These are phyloP conservation scores for Neurospora sp. DNA, from an alignment of 495 filamentous ascomycete genomes.

Conservation along the genomic window DNA sequence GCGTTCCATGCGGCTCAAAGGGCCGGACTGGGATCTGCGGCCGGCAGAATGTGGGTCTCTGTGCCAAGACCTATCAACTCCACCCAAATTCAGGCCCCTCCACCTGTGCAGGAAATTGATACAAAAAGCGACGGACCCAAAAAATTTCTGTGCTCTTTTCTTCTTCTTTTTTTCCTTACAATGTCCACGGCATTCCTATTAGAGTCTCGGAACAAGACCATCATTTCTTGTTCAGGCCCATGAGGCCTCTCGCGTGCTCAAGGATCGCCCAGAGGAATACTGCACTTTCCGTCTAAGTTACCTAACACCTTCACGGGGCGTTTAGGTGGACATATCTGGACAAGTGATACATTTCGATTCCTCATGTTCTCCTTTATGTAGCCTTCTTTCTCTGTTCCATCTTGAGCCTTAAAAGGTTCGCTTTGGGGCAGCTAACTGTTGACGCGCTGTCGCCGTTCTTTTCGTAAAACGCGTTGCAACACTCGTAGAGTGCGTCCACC, in stretches of 20 bases:
- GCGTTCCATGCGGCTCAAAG: neutral
- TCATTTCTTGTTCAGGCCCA: slow-evolving; percentile 95
- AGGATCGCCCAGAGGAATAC: slow-evolving; percentile 85
- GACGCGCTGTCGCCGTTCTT: slow-evolving; percentile 66
- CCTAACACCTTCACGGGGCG: slow-evolving; percentile 36
- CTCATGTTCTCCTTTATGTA: slow-evolving; percentile 10
- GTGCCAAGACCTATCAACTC: neutral
- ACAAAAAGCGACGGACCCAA: neutral
- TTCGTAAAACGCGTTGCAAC: slow-evolving; percentile 83
- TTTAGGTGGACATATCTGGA: slow-evolving; percentile 39
- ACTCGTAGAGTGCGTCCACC: slow-evolving; percentile 90
- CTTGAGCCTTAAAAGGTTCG: slow-evolving; percentile 67
- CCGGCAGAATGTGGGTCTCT: neutral
- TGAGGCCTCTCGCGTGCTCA: slow-evolving; percentile 90
- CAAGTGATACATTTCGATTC: slow-evolving; percentile 32
- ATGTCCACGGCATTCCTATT: slow-evolving; percentile 96
- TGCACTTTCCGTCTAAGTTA: slow-evolving; percentile 56
- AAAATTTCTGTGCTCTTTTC: slow-evolving; percentile 16
- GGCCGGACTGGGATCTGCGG: neutral
- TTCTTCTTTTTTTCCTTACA: slow-evolving; percentile 46
- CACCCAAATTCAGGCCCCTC: neutral
- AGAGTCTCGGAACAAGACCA: slow-evolving; percentile 97
- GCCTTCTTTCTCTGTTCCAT: slow-evolving; percentile 64
- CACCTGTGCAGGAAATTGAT: neutral
- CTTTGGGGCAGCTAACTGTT: slow-evolving; percentile 78